Conservation (phyloP, 75 land plant genomes). For the Picea glauca region DNA sequence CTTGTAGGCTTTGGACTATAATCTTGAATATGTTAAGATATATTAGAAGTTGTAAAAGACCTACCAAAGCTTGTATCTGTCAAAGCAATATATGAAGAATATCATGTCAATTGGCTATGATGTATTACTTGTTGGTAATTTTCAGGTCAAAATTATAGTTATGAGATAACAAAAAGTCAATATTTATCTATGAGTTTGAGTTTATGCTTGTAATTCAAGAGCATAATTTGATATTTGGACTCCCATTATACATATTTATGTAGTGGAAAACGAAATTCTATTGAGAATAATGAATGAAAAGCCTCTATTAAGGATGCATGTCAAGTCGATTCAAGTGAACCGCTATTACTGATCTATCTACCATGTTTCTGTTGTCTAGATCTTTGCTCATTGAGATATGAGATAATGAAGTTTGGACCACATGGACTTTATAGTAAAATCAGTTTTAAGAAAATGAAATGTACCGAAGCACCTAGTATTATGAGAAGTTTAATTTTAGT, state of each 20-base stretch:
- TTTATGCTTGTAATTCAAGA: not conserved
- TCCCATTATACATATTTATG: not conserved
- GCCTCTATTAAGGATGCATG: not conserved
- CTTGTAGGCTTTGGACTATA: not conserved
- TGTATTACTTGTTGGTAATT: not conserved
- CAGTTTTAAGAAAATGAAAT: too few relatives aligned
- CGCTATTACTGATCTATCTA: too few relatives aligned
- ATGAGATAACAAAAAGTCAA: not conserved
- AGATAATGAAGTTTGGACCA: too few relatives aligned
- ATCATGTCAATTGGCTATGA: not conserved
- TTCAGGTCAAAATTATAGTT: not conserved
- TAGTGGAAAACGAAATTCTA: not conserved
- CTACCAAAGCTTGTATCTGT: not conserved
- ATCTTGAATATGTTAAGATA: not conserved
- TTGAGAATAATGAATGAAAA: not conserved
- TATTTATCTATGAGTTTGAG: not conserved
- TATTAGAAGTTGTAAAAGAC: not conserved
- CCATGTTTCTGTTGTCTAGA: too few relatives aligned
- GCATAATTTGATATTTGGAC: not conserved
- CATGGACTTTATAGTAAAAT: too few relatives aligned
- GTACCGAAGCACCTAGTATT: too few relatives aligned
- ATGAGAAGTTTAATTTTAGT: too few relatives aligned
- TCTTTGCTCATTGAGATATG: too few relatives aligned
- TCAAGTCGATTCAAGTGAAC: too few relatives aligned
- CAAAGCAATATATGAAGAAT: not conserved